phyloP scores from a whole-genome alignment of 2,329 filamentous ascomycete species.

The Clarireedia sp. region DNA sequence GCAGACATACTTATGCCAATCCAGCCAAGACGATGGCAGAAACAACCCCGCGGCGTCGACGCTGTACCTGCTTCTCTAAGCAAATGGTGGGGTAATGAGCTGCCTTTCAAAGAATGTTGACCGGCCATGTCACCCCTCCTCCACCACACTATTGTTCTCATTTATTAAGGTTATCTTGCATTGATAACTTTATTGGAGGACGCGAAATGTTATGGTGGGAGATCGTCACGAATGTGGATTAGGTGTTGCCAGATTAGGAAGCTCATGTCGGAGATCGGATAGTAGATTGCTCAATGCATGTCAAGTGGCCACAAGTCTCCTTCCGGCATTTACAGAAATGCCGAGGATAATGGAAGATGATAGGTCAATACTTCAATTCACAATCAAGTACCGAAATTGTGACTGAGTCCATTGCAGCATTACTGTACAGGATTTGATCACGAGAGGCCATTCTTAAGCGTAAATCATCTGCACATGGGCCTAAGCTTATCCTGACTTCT shows the following conservation, averaged over 20 bases:
- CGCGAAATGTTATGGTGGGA: not conserved
- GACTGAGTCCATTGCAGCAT: no score
- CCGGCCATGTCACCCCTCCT: not conserved
- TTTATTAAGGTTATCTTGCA: slow-evolving; percentile 6
- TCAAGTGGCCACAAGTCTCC: not conserved
- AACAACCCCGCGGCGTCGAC: slow-evolving; percentile 1
- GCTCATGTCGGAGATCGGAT: slow-evolving; percentile 1
- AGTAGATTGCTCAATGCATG: not conserved
- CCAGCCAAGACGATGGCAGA: slow-evolving; percentile 2
- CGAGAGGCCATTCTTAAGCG: no score
- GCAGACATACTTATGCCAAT: slow-evolving; percentile 8
- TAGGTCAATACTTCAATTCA: not conserved
- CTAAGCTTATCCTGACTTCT: not conserved
- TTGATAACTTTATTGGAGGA: not conserved
- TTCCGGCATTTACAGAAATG: not conserved
- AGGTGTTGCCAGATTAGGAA: slow-evolving; percentile 3
- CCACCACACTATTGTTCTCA: not conserved
- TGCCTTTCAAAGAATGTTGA: slow-evolving; percentile 2
- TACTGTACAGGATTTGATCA: no score
- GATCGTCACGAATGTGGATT: slow-evolving; percentile 1
- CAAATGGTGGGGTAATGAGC: not conserved
- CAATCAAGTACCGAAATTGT: not conserved
- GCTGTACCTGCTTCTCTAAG: slow-evolving; percentile 9
- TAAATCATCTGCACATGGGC: not conserved
- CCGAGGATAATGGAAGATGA: not conserved